Conservation (phyloP, 495 filamentous ascomycete species). For the Copromyces sp. region DNA sequence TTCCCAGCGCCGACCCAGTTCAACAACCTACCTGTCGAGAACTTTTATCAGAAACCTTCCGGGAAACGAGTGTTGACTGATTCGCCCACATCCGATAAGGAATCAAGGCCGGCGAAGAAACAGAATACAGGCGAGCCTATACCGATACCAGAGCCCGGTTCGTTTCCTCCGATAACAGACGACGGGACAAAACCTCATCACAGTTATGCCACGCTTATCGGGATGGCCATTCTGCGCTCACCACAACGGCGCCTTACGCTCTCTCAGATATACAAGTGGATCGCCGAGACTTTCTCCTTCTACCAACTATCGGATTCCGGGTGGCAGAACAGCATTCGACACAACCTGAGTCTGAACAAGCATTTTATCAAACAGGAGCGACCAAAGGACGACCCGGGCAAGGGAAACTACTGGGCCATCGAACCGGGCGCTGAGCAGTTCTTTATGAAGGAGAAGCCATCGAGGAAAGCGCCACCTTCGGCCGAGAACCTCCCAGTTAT, state of each 20-base stretch:
- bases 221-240: slow-evolving; percentile 89
- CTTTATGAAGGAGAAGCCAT: slow-evolving; percentile 77
- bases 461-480: slow-evolving; percentile 35
- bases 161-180: slow-evolving; percentile 73
- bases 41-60: slow-evolving; percentile 48
- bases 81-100: slow-evolving; percentile 54
- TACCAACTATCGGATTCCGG: slow-evolving; percentile 76
- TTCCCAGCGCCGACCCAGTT: slow-evolving; percentile 39
- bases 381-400: slow-evolving; percentile 94
- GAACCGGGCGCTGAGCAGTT: slow-evolving; percentile 76
- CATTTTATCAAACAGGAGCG: slow-evolving; percentile 93
- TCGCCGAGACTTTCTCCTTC: slow-evolving; percentile 82
- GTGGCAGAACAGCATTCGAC: slow-evolving; percentile 98
- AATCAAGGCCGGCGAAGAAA: slow-evolving; percentile 57
- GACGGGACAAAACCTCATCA: slow-evolving; percentile 82
- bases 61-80: slow-evolving; percentile 64
- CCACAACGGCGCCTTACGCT: slow-evolving; percentile 76
- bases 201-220: slow-evolving; percentile 93
- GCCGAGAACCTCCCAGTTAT: slow-evolving; percentile 39
- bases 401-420: slow-evolving; percentile 98
- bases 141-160: slow-evolving; percentile 62
- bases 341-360: slow-evolving; percentile 96
- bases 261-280: slow-evolving; percentile 99
- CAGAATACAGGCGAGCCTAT: slow-evolving; percentile 42
- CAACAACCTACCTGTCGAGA: slow-evolving; percentile 39